Conservation (phyloP, 140 eudicot species). For the Oenanthe javanica region DNA sequence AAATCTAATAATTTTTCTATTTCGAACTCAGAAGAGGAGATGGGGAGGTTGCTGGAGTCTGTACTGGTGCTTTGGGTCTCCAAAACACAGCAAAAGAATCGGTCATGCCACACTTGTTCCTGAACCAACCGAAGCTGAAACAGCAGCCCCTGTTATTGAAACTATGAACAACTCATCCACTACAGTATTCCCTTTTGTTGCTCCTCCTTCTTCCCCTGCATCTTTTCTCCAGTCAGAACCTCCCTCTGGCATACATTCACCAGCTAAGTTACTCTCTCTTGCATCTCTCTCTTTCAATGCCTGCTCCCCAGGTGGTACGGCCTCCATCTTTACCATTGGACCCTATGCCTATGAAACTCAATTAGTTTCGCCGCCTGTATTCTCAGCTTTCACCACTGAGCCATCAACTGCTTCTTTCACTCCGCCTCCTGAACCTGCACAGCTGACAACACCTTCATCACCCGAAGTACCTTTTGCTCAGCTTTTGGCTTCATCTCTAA, state of each 20-base stretch:
- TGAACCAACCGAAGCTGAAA: conserved; percentile 38
- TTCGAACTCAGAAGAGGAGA: conserved; percentile 67
- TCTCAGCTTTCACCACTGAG: conserved; percentile 80
- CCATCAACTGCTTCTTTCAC: conserved; percentile 93
- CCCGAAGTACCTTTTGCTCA: conserved; percentile 96
- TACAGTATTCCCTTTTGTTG: conserved; percentile 64
- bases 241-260: conserved; percentile 67
- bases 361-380: conserved; percentile 90
- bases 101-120: conserved; percentile 74
- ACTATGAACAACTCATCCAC: conserved; percentile 38
- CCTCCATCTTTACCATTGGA: conserved; percentile 65
- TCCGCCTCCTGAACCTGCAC: conserved; percentile 90
- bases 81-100: conserved; percentile 66
- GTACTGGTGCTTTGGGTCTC: conserved; percentile 88
- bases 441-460: conserved; percentile 75
- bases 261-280: conserved; percentile 56
- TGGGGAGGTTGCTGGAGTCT: conserved; percentile 90
- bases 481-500: conserved; percentile 77
- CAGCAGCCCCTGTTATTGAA: conserved; percentile 33
- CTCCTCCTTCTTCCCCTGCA: conserved; percentile 96
- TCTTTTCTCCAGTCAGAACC: conserved; percentile 87
- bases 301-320: conserved; percentile 37
- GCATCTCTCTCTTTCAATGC: conserved; percentile 54
- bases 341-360: conserved; percentile 95
- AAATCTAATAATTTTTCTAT: conserved; percentile 16